These are phyloP conservation scores for Avena insularis DNA, from an alignment of 176 grass and related monocot species.

Conservation along the genomic window DNA sequence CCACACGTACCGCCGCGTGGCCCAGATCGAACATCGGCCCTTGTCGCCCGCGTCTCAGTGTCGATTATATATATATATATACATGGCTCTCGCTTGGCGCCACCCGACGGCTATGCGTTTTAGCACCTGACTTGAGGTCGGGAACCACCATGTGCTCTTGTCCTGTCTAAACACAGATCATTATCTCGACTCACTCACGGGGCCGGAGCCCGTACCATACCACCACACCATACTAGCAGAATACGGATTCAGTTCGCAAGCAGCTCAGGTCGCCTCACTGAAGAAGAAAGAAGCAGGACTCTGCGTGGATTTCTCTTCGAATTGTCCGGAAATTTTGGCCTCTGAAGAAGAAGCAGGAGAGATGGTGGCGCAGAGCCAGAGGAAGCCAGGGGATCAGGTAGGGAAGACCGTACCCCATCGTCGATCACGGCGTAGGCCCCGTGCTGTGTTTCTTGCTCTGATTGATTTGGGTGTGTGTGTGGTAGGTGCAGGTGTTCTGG, in stretches of 20 bases:
- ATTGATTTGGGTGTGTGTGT: not conserved
- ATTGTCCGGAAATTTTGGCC: not conserved
- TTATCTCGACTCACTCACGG: not conserved
- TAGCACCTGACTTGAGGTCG: too few species aligned
- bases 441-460: not conserved
- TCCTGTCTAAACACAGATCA: not conserved
- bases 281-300: not conserved
- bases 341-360: not conserved
- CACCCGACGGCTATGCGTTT: not conserved
- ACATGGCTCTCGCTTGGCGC: constrained; percentile 18
- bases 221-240: not conserved
- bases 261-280: not conserved
- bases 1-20: not conserved
- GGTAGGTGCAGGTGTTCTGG: constrained; percentile 62
- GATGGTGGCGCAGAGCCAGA: constrained; percentile 58
- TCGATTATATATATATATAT: not conserved
- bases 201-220: not conserved
- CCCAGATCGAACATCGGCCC: not conserved
- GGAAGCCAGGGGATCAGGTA: constrained; percentile 65
- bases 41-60: not conserved
- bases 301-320: not conserved
- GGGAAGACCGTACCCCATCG: not conserved
- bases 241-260: not conserved
- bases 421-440: not conserved
- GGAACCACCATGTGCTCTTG: constrained; percentile 28